These are phyloP conservation scores for Capronia americana DNA, from an alignment of 2,329 filamentous ascomycete species.

Conservation along the genomic window DNA sequence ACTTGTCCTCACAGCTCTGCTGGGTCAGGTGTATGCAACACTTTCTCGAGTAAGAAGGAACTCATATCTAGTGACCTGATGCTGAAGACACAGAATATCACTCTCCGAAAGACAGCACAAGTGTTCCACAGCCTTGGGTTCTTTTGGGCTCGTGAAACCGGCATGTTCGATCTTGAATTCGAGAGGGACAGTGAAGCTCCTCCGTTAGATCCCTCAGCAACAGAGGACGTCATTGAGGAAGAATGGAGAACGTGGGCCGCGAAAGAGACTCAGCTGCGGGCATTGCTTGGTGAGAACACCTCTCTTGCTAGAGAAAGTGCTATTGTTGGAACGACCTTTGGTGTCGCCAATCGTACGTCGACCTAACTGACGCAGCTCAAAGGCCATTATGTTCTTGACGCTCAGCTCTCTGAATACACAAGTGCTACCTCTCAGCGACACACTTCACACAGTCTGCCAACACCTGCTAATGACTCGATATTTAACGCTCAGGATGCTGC, in stretches of 20 bases:
- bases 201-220: constrained; percentile 44
- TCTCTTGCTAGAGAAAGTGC: not conserved
- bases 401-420: constrained; percentile 52
- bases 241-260: constrained; percentile 53
- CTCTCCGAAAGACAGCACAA: constrained; percentile 53
- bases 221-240: constrained; percentile 45
- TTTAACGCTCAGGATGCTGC: constrained; percentile 49
- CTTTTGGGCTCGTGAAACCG: constrained; percentile 55
- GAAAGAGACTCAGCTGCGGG: constrained; percentile 53
- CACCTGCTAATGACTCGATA: constrained; percentile 49
- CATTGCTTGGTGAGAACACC: constrained; percentile 38
- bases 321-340: not conserved
- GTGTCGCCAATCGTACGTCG: not conserved
- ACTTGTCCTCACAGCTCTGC: constrained; percentile 51
- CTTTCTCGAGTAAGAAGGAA: constrained; percentile 44
- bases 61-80: not conserved
- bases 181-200: constrained; percentile 44
- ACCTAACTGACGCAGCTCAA: constrained; percentile 31
- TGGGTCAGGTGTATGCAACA: constrained; percentile 54
- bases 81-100: constrained; percentile 43
- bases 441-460: constrained; percentile 49
- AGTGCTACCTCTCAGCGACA: constrained; percentile 53
- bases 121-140: constrained; percentile 54
- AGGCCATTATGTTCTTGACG: constrained; percentile 55
- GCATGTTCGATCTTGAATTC: constrained; percentile 48